phyloP scores from a whole-genome alignment of 306 rosid genomes.

The Rosa rugosa region DNA sequence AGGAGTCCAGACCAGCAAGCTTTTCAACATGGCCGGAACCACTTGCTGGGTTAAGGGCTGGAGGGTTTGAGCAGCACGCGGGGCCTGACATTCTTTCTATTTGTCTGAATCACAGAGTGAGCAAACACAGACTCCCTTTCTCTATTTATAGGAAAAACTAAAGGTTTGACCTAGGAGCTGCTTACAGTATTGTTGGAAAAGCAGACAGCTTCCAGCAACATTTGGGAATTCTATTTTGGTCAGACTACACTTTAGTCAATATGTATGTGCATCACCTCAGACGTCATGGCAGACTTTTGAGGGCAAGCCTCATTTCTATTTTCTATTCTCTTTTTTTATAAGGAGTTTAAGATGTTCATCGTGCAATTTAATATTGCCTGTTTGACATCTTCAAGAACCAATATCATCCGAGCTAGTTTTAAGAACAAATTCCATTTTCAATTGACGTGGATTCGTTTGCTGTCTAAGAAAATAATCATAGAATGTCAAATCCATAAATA shows the following conservation, averaged over 20 bases:
- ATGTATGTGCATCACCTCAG: neutral
- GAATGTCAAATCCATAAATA: too few species aligned
- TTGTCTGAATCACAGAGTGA: neutral
- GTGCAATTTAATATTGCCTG: neutral
- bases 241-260: neutral
- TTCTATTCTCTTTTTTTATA: neutral
- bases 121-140: neutral
- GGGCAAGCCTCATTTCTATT: neutral
- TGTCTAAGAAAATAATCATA: neutral
- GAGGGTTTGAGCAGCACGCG: slow-evolving; percentile 70
- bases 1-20: slow-evolving; percentile 40
- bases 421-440: neutral
- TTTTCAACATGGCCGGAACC: slow-evolving; percentile 62
- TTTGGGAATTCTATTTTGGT: neutral
- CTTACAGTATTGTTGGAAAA: neutral
- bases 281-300: slow-evolving; percentile 7
- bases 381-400: neutral
- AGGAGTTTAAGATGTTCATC: neutral
- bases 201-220: neutral
- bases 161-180: neutral
- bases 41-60: slow-evolving; percentile 40
- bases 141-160: neutral
- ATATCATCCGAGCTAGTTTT: neutral
- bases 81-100: slow-evolving; percentile 51
- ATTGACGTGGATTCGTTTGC: neutral